phyloP scores from a whole-genome alignment of 192 early-diverging fungal species.

The Phycomyces nitens region DNA sequence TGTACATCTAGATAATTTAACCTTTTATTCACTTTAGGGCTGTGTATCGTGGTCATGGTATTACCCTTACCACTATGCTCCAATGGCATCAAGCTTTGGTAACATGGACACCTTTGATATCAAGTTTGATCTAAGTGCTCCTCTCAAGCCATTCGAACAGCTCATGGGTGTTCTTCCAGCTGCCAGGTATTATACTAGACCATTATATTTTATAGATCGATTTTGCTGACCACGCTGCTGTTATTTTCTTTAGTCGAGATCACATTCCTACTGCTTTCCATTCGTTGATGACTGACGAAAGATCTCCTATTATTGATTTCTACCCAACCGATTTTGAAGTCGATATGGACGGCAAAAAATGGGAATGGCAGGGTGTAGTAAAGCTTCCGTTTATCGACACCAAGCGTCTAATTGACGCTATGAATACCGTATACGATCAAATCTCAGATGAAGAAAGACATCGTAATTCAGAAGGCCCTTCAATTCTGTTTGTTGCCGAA shows the following conservation, averaged over 20 bases:
- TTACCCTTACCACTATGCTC: constrained; percentile 97
- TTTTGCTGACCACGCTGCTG: neutral
- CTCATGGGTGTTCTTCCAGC: constrained; percentile 96
- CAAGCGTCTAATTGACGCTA: constrained; percentile 67
- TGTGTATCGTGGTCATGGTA: constrained; percentile 97
- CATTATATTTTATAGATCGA: neutral
- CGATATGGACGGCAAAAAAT: constrained; percentile 95
- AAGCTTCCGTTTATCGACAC: constrained; percentile 95
- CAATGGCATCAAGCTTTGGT: constrained; percentile 77
- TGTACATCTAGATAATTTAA: too few species aligned
- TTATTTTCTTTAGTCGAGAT: constrained; percentile 38
- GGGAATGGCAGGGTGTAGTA: constrained; percentile 90
- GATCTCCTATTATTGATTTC: constrained; percentile 91
- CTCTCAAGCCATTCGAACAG: constrained; percentile 92
- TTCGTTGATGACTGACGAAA: constrained; percentile 75
- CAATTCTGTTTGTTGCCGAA: constrained; percentile 55
- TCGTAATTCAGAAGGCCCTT: constrained; percentile 70
- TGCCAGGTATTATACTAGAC: constrained; percentile 38
- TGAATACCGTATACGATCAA: constrained; percentile 59
- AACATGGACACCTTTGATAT: constrained; percentile 71
- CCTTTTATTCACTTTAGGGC: too few species aligned
- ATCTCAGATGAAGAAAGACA: constrained; percentile 68
- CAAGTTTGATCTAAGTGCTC: constrained; percentile 78
- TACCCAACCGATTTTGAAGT: constrained; percentile 89
- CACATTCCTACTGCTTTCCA: constrained; percentile 67